Evolutionary conservation across 805 yeast species (phyloP).

Genomic region (Yarrowia sp.): DNA sequence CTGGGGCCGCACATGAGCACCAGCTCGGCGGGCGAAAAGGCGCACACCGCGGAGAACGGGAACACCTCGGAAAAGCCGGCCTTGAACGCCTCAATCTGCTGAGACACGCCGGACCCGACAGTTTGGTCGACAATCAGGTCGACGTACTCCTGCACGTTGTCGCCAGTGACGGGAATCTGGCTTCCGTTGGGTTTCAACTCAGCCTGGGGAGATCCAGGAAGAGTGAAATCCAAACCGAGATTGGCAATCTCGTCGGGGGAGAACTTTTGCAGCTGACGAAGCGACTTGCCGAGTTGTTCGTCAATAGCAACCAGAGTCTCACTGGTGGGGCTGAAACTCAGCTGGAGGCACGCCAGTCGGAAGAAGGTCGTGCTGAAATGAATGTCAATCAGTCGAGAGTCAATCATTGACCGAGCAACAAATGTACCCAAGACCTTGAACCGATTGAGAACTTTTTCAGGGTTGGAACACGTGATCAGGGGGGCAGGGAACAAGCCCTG

Average conservation of each 20-base stretch:
- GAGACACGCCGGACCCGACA: slow-evolving; percentile 59
- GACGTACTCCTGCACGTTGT: slow-evolving; percentile 60
- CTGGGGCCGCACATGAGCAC: slow-evolving; percentile 69
- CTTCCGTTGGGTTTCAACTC: slow-evolving; percentile 60
- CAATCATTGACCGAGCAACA: slow-evolving; percentile 81
- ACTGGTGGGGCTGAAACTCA: slow-evolving; percentile 36
- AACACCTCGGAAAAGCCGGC: slow-evolving; percentile 81
- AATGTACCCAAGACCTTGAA: slow-evolving; percentile 76
- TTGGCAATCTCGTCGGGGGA: slow-evolving; percentile 45
- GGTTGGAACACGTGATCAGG: slow-evolving; percentile 34
- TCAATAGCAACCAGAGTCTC: slow-evolving; percentile 54
- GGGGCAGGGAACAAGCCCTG: slow-evolving; percentile 79
- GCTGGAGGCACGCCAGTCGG: slow-evolving; percentile 42
- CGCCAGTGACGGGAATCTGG: slow-evolving; percentile 47
- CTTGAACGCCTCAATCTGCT: slow-evolving; percentile 66
- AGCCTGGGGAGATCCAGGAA: slow-evolving; percentile 72
- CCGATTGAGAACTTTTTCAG: slow-evolving; percentile 43
- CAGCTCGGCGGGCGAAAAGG: slow-evolving; percentile 75
- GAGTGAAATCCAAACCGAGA: slow-evolving; percentile 60
- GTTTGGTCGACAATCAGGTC: slow-evolving; percentile 56
- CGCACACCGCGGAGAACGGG: slow-evolving; percentile 67
- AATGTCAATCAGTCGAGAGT: slow-evolving; percentile 84
- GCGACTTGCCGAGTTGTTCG: slow-evolving; percentile 54
- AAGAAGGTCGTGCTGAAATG: slow-evolving; percentile 71
- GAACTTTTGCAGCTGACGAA: slow-evolving; percentile 50